Percentiles rank a stretch among this genome's conserved stretches.
Evolutionary conservation across 768 basidiomycete genomes (phyloP).

Genomic region (Saitozyma podzolica): DNA sequence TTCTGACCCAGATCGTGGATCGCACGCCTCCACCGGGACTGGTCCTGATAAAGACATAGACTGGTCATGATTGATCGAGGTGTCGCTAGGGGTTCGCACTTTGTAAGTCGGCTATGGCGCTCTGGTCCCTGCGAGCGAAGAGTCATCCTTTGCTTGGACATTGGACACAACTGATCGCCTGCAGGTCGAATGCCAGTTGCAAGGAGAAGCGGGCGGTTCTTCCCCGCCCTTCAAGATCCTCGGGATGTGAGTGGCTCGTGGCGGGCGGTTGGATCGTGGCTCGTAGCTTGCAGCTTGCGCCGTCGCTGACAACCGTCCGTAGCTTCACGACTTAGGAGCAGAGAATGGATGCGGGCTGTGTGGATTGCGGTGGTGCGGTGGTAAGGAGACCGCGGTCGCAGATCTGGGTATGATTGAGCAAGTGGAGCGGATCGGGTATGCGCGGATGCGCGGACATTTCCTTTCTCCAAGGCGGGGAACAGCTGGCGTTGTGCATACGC

Average conservation of each 20-base stretch:
- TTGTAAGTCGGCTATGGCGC: slow-evolving; percentile 50
- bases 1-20: neutral
- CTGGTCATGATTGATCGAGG: slow-evolving; percentile 80
- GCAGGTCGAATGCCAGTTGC: slow-evolving; percentile 74
- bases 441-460: too few relatives aligned
- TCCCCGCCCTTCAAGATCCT: slow-evolving; percentile 86
- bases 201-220: slow-evolving; percentile 80
- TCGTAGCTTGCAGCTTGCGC: too few relatives aligned
- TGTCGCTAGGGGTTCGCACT: slow-evolving; percentile 87
- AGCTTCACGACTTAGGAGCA: slow-evolving; percentile 28
- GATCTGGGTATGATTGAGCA: too few relatives aligned
- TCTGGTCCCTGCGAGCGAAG: too few relatives aligned
- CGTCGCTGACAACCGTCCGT: slow-evolving; percentile 5
- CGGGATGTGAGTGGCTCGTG: slow-evolving; percentile 73
- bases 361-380: too few relatives aligned
- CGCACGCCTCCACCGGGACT: neutral
- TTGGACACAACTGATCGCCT: neutral
- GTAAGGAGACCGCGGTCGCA: too few relatives aligned
- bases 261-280: neutral
- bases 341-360: neutral
- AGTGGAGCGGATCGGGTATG: too few relatives aligned
- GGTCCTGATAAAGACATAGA: slow-evolving; percentile 54
- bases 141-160: neutral
- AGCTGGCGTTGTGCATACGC: too few relatives aligned
- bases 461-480: too few relatives aligned